phyloP scores from a whole-genome alignment of 257 asterid genomes.

The Fraxinus pennsylvanica region DNA sequence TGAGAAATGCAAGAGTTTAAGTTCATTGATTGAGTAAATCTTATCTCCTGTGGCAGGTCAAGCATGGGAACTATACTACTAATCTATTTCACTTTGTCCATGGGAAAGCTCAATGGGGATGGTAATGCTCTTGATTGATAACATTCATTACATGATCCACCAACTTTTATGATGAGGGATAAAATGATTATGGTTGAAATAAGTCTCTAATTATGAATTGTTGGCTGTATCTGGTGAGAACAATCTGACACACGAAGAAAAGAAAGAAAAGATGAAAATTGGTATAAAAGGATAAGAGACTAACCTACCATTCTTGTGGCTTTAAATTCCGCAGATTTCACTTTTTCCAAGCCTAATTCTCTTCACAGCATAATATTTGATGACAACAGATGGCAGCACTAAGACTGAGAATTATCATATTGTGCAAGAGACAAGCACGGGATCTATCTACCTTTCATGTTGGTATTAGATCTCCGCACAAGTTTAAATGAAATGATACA shows the following conservation, averaged over 20 bases:
- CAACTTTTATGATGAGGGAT: neutral
- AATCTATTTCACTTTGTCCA: conserved; percentile 59
- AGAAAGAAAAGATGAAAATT: conserved; percentile 16
- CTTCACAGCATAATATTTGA: conserved; percentile 9
- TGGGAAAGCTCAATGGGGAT: conserved; percentile 38
- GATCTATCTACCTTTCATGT: conserved; percentile 33
- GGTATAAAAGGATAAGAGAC: conserved; percentile 27
- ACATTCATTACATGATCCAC: neutral
- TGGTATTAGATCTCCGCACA: conserved; percentile 20
- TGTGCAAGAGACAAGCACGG: conserved; percentile 27
- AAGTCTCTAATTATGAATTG: neutral
- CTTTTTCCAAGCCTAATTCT: conserved; percentile 1
- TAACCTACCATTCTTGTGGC: conserved; percentile 19
- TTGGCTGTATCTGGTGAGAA: conserved; percentile 2
- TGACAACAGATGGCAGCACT: conserved; percentile 41
- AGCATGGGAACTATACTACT: conserved; percentile 66
- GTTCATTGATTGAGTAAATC: neutral
- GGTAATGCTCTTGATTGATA: conserved; percentile 28
- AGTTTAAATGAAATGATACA: conserved; percentile 6
- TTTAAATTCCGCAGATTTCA: conserved; percentile 18
- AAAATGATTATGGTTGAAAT: neutral
- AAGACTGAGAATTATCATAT: conserved; percentile 42
- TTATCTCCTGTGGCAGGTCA: conserved; percentile 42
- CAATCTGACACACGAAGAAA: conserved; percentile 31
- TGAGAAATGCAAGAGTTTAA: no score